Evolutionary conservation across 495 filamentous ascomycete genomes (phyloP).

Genomic region (Neurospora africana): DNA sequence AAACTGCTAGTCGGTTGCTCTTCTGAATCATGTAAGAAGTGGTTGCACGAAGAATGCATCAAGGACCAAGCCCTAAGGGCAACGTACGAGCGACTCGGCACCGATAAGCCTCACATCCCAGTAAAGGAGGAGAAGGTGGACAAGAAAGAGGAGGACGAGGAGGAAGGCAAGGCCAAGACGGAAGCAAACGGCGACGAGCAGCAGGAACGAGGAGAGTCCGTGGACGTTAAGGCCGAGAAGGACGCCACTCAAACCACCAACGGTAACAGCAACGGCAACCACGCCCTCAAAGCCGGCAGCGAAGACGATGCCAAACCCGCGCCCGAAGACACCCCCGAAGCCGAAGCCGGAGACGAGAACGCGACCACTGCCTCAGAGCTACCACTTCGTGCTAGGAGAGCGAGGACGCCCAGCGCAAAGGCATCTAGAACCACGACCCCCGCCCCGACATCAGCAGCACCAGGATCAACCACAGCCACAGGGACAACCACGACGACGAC

Average conservation of each 20-base stretch:
- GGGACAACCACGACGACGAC: background rate
- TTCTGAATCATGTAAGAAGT: constrained; percentile 44
- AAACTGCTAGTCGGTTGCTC: constrained; percentile 48
- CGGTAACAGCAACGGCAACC: constrained; percentile 18
- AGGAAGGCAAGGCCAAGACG: constrained; percentile 18
- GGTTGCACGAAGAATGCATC: constrained; percentile 56
- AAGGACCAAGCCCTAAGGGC: constrained; percentile 38
- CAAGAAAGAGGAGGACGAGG: constrained; percentile 10
- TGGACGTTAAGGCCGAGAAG: constrained; percentile 33
- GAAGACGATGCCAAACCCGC: constrained; percentile 19
- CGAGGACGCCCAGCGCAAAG: constrained; percentile 4
- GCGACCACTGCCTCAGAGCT: background rate
- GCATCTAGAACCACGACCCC: background rate
- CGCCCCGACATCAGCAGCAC: background rate
- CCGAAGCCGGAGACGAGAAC: background rate
- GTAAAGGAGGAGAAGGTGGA: constrained; percentile 21
- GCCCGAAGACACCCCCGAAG: constrained; percentile 12
- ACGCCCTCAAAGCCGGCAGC: constrained; percentile 17
- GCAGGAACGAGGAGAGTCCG: constrained; percentile 4
- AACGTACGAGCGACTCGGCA: constrained; percentile 36
- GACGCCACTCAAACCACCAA: constrained; percentile 16
- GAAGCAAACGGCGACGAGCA: background rate
- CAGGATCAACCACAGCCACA: background rate
- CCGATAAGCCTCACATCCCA: constrained; percentile 32
- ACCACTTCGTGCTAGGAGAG: background rate